Percentiles rank a stretch among this genome's conserved stretches.
Conservation (phyloP, 768 basidiomycete species). For the Lactarius hengduanensis region DNA sequence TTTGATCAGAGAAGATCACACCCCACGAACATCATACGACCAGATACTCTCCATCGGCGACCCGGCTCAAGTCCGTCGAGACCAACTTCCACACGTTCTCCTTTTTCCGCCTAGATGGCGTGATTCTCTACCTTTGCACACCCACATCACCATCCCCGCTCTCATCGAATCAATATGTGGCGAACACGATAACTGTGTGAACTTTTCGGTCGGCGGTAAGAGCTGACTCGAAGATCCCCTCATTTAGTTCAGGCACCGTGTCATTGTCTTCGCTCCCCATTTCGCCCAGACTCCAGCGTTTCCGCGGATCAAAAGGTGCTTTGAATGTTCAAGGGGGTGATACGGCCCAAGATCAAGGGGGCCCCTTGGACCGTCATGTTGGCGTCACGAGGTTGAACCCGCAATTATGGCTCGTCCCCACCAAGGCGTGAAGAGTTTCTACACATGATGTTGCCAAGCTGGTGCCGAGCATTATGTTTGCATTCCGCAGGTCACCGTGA, state of each 20-base stretch:
- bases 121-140: background rate
- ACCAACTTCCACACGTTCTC: background rate
- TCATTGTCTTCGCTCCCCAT: background rate
- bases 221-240: no score
- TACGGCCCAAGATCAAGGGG: background rate
- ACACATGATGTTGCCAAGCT: no score
- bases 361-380: no score
- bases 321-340: no score
- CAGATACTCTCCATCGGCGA: background rate
- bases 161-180: conserved; percentile 1
- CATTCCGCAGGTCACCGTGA: background rate
- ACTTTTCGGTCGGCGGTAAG: no score
- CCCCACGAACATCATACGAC: background rate
- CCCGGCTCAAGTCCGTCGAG: background rate
- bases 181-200: no score
- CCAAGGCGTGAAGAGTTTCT: background rate
- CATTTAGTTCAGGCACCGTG: background rate
- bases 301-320: background rate
- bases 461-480: background rate
- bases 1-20: background rate
- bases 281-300: background rate
- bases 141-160: no score
- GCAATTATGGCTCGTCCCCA: no score
- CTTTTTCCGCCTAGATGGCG: background rate
- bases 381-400: background rate